phyloP scores from a whole-genome alignment of 2,329 filamentous ascomycete species.

The Albifimbria verrucaria region DNA sequence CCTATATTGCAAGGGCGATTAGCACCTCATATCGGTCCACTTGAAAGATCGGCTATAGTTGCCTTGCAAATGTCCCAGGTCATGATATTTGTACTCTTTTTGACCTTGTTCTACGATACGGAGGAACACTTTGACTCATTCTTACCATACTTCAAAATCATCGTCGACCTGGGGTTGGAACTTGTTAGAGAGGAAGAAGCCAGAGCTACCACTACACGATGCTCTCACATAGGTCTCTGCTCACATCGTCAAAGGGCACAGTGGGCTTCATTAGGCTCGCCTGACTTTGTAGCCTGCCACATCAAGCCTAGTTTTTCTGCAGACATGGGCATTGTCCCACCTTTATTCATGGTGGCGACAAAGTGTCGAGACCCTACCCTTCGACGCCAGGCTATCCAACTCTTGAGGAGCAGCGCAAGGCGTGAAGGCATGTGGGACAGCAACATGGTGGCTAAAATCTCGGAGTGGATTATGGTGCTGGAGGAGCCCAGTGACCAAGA shows the following conservation, averaged over 20 bases:
- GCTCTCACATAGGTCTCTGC: constrained; percentile 41
- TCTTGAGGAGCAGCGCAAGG: constrained; percentile 57
- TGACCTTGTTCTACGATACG: constrained; percentile 57
- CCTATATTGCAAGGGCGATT: constrained; percentile 48
- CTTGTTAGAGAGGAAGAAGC: constrained; percentile 57
- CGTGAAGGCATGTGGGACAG: constrained; percentile 71
- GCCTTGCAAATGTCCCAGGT: constrained; percentile 62
- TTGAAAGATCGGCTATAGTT: constrained; percentile 58
- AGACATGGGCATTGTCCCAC: constrained; percentile 61
- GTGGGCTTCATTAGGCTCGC: constrained; percentile 35
- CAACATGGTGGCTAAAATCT: constrained; percentile 53
- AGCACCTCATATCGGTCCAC: constrained; percentile 44
- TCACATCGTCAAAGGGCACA: constrained; percentile 28
- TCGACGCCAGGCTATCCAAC: constrained; percentile 57
- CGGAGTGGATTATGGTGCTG: constrained; percentile 51
- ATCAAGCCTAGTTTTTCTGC: constrained; percentile 62
- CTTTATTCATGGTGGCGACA: constrained; percentile 63
- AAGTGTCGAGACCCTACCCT: constrained; percentile 58
- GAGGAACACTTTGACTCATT: constrained; percentile 59
- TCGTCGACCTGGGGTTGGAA: constrained; percentile 56
- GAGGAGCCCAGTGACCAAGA: constrained; percentile 44
- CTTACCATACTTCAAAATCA: constrained; percentile 46
- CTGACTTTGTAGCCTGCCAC: constrained; percentile 43
- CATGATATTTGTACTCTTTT: constrained; percentile 54
- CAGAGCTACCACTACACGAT: constrained; percentile 43